Evolutionary conservation across 306 rosid species (phyloP), one percentile per base, ranked within the genome.

Genomic region (Heteromeles arbutifolia): DNA sequence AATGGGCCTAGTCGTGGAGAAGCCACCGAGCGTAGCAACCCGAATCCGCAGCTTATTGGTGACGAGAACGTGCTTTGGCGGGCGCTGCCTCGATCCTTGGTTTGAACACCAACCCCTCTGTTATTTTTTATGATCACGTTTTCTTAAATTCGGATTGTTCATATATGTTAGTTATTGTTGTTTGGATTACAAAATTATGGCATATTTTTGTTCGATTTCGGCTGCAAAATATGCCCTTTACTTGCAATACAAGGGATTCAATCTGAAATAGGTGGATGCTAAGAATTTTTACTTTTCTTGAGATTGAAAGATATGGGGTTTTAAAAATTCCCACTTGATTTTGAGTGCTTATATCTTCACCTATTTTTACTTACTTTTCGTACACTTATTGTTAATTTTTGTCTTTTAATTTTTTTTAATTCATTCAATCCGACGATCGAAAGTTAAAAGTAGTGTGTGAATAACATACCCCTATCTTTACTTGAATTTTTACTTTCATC

Each of bases 51-150:
- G 78, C 89, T 82, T 25, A 77, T 90, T 29, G 77, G 90, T 0
- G 99, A 90, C 72, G 99, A 96, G 87, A 89, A 81, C 83, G 71
- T 86, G 86, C 70, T 76, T 74, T 80, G 91, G 96, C 90, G 87
- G 21, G 87, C 76, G 65, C 97, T 93, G 6, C 22, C 84, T 45
- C 73, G 97, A 88, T 83, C 96, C 1, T 68, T 78, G 96, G 97
- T 96, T 84, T 82, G 78, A 72, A 14, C 66, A 62, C 37, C n/a
- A 5, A 14, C 39, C 1, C 67, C 75, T 48, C 43, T 65, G 29
- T 1, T 37, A 37, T 37, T 37, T 17, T 4, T 66, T 53, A 62
- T 21, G 65, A 24, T 12, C 31, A 59, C 26, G 26, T 57, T 67
- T 56, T 25, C 56, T 64, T 43, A 15, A 50, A 18, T 5, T 50